Base-by-base conservation (phyloP, 345 rosid species). In the Acer campestre region DNA sequence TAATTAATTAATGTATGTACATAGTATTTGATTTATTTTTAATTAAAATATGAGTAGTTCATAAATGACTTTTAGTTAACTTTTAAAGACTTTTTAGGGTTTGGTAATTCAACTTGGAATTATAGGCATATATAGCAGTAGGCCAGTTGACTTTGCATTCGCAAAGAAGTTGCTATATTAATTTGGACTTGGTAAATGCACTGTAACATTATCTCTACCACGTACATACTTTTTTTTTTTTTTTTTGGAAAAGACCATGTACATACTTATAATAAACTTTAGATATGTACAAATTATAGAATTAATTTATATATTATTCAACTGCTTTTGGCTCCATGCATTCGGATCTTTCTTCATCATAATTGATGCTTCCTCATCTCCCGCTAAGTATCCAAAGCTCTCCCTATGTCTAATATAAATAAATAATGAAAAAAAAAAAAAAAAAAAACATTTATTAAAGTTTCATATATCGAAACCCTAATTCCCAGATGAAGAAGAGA, bases 311-410 rank as follows among this genome's bases (percentile, higher is more conserved):
- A 42, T 7, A 42, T 9, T 42, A 42, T 42, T 71, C 83, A 88
- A 84, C 89, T 66, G 83, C 82, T 81, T 88, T 86, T 86, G 91
- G 85, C 85, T 62, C 69, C 70, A 74, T 84, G 85, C 81, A 83
- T 81, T 86, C 84, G 85, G 83, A 80, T 78, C 75, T 80, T 80
- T 77, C 80, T 80, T 74, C 67, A 42, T 73, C 69, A 77, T 65
- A 78, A 77, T 69, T 80, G 85, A 88, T 85, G 70, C 89, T 80
- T 78, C 81, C 81, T 63, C 75, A 71, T 80, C 77, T 74, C 75
- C 67, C 38, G 78, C 69, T 78, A 76, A 85, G 89, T 77, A 88
- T 85, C 90, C 87, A 75, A 85, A 77, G 87, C 77, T 65, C 18
- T 72, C 42, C 65, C 51, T n/a, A 64, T 82, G 70, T 13, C 77